Conservation (phyloP, 139 green algal species). For the Haematococcus lacustris region DNA sequence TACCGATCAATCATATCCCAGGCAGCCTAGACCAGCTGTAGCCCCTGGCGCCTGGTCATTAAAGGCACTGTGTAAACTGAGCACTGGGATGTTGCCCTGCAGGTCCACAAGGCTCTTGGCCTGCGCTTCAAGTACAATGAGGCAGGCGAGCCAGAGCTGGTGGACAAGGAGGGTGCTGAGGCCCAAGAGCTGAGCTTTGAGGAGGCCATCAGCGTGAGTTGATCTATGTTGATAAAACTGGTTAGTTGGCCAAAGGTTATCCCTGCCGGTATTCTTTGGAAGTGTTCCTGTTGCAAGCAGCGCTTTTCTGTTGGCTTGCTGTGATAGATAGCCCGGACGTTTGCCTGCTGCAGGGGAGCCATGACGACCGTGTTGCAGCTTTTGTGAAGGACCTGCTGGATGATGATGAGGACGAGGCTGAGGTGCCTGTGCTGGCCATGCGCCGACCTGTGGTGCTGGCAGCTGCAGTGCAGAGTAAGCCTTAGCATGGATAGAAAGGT, state of each 20-base stretch:
- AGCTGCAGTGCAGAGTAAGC: constrained; percentile 9
- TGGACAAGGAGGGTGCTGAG: constrained; percentile 16
- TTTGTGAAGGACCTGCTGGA: constrained; percentile 36
- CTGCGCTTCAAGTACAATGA: constrained; percentile 24
- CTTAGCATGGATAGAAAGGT: background rate
- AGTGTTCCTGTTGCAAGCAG: too few relatives aligned
- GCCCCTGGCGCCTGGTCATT: too few relatives aligned
- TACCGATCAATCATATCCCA: too few relatives aligned
- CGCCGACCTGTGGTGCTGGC: constrained; percentile 26
- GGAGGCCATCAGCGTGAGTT: too few relatives aligned
- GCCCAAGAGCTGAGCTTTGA: too few relatives aligned
- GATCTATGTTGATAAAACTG: background rate
- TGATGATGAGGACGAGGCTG: constrained; percentile 40
- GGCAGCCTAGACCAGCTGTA: too few relatives aligned
- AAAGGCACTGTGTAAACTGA: too few relatives aligned
- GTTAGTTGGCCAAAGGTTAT: background rate
- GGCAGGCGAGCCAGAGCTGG: constrained; percentile 21
- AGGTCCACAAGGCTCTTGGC: constrained; percentile 7
- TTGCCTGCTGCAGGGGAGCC: background rate
- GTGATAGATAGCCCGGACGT: too few relatives aligned
- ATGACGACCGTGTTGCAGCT: constrained; percentile 8
- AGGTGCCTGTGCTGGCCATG: constrained; percentile 27
- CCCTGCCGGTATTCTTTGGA: background rate
- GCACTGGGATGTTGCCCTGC: too few relatives aligned
- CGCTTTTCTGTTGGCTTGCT: background rate